Conservation (phyloP, 2,329 filamentous ascomycete genomes). For the Diaporthe longicolla region DNA sequence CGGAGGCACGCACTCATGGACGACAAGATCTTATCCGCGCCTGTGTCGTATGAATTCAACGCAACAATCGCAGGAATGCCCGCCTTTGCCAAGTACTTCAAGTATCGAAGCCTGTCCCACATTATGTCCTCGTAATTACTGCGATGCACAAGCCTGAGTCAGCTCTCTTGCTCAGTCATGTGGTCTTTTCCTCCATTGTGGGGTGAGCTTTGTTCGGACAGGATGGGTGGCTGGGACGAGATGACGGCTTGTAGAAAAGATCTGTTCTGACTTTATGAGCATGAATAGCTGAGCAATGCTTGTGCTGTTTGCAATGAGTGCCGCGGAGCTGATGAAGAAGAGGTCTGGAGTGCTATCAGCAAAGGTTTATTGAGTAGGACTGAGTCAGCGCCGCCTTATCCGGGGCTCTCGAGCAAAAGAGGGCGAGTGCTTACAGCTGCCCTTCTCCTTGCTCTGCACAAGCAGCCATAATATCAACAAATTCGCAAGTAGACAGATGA, state of each 20-base stretch:
- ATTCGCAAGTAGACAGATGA: constrained; percentile 28
- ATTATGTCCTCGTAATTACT: constrained; percentile 41
- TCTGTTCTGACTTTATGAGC: constrained; percentile 33
- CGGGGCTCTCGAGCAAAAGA: background rate
- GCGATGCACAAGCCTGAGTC: background rate
- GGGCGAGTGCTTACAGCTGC: constrained; percentile 36
- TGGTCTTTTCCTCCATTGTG: background rate
- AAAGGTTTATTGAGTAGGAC: background rate
- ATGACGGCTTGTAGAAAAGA: background rate
- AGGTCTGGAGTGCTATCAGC: constrained; percentile 31
- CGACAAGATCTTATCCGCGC: constrained; percentile 27
- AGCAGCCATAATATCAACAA: constrained; percentile 40
- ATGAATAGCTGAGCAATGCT: constrained; percentile 38
- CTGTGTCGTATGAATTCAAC: constrained; percentile 7
- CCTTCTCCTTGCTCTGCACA: constrained; percentile 39
- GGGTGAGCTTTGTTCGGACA: background rate
- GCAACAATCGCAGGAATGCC: constrained; percentile 27
- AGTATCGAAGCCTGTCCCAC: constrained; percentile 27
- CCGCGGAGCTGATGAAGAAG: constrained; percentile 26
- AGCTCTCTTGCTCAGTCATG: constrained; percentile 6
- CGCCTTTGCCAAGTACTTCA: constrained; percentile 2
- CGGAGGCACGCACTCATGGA: constrained; percentile 34
- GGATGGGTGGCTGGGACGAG: background rate
- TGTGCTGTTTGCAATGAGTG: constrained; percentile 34
- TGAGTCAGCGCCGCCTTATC: background rate